These are phyloP conservation scores for Epichloe coenophiala DNA, from an alignment of 2,329 filamentous ascomycete species.

Conservation along the genomic window DNA sequence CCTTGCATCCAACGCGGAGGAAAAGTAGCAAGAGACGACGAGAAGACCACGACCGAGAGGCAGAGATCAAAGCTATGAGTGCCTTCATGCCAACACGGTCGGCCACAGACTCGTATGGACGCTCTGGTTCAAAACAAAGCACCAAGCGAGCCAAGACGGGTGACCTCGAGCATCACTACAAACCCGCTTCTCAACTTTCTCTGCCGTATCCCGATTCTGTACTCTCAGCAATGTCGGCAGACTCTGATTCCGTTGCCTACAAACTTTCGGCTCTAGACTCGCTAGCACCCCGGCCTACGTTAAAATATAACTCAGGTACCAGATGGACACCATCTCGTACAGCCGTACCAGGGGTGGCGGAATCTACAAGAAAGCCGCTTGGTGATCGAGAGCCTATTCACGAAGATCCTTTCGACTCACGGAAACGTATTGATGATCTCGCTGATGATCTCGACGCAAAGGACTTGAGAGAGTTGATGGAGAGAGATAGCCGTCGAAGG, in stretches of 20 bases:
- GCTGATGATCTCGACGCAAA: slow-evolving; percentile 78
- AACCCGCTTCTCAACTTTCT: slow-evolving; percentile 58
- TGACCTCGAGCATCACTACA: slow-evolving; percentile 37
- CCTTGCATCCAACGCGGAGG: slow-evolving; percentile 47
- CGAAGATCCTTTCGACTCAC: slow-evolving; percentile 46
- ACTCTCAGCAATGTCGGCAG: slow-evolving; percentile 61
- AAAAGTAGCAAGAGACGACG: slow-evolving; percentile 68
- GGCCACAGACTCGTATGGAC: slow-evolving; percentile 42
- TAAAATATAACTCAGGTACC: slow-evolving; percentile 58
- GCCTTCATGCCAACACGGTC: slow-evolving; percentile 52
- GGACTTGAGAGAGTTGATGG: slow-evolving; percentile 77
- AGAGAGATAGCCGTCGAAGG: slow-evolving; percentile 68
- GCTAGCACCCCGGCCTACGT: slow-evolving; percentile 73
- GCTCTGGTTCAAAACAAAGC: slow-evolving; percentile 49
- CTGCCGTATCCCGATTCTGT: slow-evolving; percentile 62
- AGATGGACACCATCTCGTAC: slow-evolving; percentile 37
- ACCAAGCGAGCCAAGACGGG: slow-evolving; percentile 51
- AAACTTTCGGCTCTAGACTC: slow-evolving; percentile 67
- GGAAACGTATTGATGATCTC: slow-evolving; percentile 54
- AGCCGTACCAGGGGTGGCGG: slow-evolving; percentile 31
- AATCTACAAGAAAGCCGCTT: slow-evolving; percentile 38
- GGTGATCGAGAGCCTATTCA: slow-evolving; percentile 39
- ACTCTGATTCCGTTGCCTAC: slow-evolving; percentile 60
- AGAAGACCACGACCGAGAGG: slow-evolving; percentile 65
- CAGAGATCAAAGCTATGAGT: slow-evolving; percentile 78